Evolutionary conservation across 192 early-diverging fungal genomes (phyloP).

Genomic region (Backusella mclennaniae): DNA sequence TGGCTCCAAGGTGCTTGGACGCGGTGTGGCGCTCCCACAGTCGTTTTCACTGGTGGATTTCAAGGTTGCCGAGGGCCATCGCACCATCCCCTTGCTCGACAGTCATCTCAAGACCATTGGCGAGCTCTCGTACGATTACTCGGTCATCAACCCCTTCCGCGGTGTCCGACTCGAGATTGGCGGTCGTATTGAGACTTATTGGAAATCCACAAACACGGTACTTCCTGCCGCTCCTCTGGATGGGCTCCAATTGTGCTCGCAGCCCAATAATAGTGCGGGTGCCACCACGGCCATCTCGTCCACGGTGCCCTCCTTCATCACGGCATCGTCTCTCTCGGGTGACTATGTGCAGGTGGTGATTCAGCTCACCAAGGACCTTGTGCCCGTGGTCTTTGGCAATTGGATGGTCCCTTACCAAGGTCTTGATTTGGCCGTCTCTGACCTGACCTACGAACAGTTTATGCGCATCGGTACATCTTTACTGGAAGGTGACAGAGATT

Average conservation of each 20-base stretch:
- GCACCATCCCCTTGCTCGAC: slow-evolving; percentile 81
- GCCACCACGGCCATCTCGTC: slow-evolving; percentile 31
- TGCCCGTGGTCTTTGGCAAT: slow-evolving; percentile 82
- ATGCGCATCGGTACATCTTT: background rate
- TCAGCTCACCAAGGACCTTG: slow-evolving; percentile 84
- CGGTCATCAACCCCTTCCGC: slow-evolving; percentile 83
- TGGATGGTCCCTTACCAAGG: slow-evolving; percentile 66
- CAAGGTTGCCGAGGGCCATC: slow-evolving; percentile 34
- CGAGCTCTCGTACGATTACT: slow-evolving; percentile 80
- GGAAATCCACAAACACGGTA: slow-evolving; percentile 92
- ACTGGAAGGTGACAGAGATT: background rate
- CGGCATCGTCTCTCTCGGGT: slow-evolving; percentile 85
- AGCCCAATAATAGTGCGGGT: background rate
- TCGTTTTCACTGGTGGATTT: slow-evolving; percentile 52
- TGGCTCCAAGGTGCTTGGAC: slow-evolving; percentile 91
- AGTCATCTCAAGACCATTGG: slow-evolving; percentile 90
- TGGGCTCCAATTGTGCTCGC: slow-evolving; percentile 22
- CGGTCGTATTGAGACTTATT: slow-evolving; percentile 97
- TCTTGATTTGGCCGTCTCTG: slow-evolving; percentile 52
- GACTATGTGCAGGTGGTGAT: slow-evolving; percentile 90
- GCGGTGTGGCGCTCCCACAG: slow-evolving; percentile 76
- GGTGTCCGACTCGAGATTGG: slow-evolving; percentile 91
- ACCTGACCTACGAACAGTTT: slow-evolving; percentile 55
- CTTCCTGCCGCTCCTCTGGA: slow-evolving; percentile 13
- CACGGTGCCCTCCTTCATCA: slow-evolving; percentile 68